Evolutionary conservation across 2,329 filamentous ascomycete genomes (phyloP).

Genomic region (Epichloe amarillans): DNA sequence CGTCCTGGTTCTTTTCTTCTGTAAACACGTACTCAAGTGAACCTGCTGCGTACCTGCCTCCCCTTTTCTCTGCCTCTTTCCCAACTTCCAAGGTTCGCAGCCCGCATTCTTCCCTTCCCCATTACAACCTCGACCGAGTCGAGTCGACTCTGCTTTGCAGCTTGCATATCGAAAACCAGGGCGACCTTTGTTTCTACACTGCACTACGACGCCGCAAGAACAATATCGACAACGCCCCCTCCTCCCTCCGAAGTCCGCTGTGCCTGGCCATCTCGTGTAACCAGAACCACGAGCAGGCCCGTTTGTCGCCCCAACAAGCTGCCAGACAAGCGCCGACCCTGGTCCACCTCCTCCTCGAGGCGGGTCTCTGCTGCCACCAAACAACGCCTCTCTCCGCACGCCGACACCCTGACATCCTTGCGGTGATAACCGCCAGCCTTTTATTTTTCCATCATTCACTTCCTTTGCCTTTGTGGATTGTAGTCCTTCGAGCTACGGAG

Average conservation of each 20-base stretch:
- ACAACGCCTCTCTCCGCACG: constrained; percentile 2
- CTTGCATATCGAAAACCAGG: background rate
- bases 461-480: constrained; percentile 9
- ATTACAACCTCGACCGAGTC: background rate
- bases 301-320: background rate
- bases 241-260: background rate
- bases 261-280: constrained; percentile 1
- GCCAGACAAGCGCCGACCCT: constrained; percentile 6
- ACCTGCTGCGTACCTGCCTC: background rate
- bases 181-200: background rate
- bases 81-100: background rate
- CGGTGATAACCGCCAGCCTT: constrained; percentile 2
- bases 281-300: constrained; percentile 3
- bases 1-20: background rate
- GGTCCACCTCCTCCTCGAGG: constrained; percentile 3
- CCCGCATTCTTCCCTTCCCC: background rate
- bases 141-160: background rate
- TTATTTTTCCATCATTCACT: constrained; percentile 3
- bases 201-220: background rate
- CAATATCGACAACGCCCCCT: background rate
- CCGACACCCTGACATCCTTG: background rate
- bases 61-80: background rate
- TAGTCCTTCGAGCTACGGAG: too few relatives aligned
- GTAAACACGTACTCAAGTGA: too few relatives aligned
- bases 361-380: constrained; percentile 2